Evolutionary conservation across 306 rosid genomes (phyloP).

Genomic region (Rosa persica): DNA sequence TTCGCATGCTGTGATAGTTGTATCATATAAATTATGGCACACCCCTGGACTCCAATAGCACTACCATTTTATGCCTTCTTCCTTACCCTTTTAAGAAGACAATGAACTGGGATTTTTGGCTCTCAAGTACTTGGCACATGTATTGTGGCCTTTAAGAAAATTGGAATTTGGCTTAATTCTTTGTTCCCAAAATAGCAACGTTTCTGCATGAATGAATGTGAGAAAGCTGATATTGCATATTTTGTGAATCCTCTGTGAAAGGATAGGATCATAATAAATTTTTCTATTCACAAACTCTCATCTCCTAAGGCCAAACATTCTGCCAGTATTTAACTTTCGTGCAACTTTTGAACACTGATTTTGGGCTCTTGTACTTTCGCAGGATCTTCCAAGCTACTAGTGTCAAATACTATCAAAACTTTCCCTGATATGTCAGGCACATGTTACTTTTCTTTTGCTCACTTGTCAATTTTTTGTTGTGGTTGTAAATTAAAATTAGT

Average conservation of each 20-base stretch:
- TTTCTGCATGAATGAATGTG: neutral
- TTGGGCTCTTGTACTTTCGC: conserved; percentile 34
- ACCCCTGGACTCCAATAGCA: neutral
- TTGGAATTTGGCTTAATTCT: neutral
- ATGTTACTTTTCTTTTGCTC: conserved; percentile 40
- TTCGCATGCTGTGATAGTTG: too few species aligned
- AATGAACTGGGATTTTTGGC: neutral
- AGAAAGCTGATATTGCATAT: neutral
- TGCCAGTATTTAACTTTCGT: neutral
- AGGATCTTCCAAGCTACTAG: conserved; percentile 93
- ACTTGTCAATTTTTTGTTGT: neutral
- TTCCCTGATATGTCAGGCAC: conserved; percentile 97
- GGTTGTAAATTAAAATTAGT: neutral
- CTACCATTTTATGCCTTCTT: neutral
- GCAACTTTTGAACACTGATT: conserved; percentile 27
- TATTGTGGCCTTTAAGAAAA: conserved; percentile 10
- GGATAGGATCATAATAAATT: neutral
- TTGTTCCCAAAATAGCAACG: neutral
- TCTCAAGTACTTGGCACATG: neutral
- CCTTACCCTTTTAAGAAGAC: neutral
- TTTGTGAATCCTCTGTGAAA: neutral
- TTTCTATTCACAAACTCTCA: neutral
- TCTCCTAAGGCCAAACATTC: neutral
- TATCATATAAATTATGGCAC: too few species aligned
- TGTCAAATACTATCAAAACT: conserved; percentile 85